Evolutionary conservation across 2,329 filamentous ascomycete genomes (phyloP).

Genomic region (Aquanectria penicillioides): DNA sequence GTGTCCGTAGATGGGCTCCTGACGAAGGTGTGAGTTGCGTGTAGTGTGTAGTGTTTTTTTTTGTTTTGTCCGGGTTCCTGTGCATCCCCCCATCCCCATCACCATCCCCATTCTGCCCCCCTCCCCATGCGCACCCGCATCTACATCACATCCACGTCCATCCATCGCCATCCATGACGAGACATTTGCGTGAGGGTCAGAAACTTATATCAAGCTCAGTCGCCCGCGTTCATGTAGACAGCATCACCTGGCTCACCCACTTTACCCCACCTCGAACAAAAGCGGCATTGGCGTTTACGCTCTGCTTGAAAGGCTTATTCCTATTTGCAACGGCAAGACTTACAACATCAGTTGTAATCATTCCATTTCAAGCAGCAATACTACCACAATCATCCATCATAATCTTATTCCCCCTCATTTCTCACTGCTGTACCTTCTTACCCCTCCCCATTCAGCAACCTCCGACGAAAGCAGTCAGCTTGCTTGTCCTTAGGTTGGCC

Average conservation of each 20-base stretch:
- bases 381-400: conserved; percentile 10
- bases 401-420: neutral
- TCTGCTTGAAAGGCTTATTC: too few species aligned
- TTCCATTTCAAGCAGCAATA: neutral
- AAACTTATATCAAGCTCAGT: conserved; percentile 1
- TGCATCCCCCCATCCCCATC: neutral
- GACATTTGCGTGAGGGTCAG: neutral
- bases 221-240: neutral
- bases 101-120: neutral
- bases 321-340: too few species aligned
- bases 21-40: too few species aligned
- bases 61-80: conserved; percentile 11
- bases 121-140: too few species aligned
- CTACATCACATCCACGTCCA: neutral
- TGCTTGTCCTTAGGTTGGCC: conserved; percentile 1
- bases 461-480: conserved; percentile 18
- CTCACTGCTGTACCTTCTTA: conserved; percentile 6
- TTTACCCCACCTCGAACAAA: neutral
- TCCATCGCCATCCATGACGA: conserved; percentile 5
- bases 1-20: too few species aligned
- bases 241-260: neutral
- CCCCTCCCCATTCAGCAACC: conserved; percentile 16
- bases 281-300: too few species aligned
- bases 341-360: too few species aligned
- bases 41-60: conserved; percentile 6